Evolutionary conservation across 495 filamentous ascomycete genomes (phyloP).

Genomic region (Podospora appendiculata): DNA sequence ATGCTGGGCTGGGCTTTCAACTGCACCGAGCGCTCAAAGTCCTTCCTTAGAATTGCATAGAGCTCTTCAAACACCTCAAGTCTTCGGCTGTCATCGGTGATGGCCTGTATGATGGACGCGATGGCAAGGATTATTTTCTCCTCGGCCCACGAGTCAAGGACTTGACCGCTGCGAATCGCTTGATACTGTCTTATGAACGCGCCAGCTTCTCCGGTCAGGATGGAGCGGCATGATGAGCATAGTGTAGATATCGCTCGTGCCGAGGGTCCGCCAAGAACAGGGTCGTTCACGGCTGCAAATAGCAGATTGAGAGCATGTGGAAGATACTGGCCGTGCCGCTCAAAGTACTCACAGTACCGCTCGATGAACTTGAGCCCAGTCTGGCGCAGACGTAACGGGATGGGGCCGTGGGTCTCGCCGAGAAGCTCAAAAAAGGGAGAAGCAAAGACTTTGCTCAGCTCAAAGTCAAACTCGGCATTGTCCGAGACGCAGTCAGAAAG

Average conservation of each 20-base stretch:
- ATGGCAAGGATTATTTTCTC: constrained; percentile 78
- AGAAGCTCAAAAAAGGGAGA: constrained; percentile 54
- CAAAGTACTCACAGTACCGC: constrained; percentile 75
- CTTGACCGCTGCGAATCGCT: constrained; percentile 48
- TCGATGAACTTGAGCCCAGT: constrained; percentile 72
- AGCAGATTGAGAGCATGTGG: constrained; percentile 73
- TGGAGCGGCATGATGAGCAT: constrained; percentile 69
- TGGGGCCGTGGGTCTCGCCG: constrained; percentile 30
- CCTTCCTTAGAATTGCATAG: constrained; percentile 54
- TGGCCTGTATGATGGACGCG: constrained; percentile 73
- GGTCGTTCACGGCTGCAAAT: constrained; percentile 64
- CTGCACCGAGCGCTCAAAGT: constrained; percentile 41
- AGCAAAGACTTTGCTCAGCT: constrained; percentile 61
- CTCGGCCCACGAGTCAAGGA: constrained; percentile 63
- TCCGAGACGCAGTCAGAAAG: constrained; percentile 70
- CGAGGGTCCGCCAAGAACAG: constrained; percentile 58
- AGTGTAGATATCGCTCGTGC: constrained; percentile 73
- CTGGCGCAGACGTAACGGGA: constrained; percentile 65
- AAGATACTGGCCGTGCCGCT: constrained; percentile 60
- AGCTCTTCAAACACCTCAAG: constrained; percentile 54
- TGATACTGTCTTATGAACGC: constrained; percentile 74
- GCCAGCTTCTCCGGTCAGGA: constrained; percentile 61
- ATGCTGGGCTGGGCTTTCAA: constrained; percentile 23
- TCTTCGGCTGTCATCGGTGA: constrained; percentile 57
- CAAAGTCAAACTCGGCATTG: constrained; percentile 55